phyloP scores from a whole-genome alignment of 257 asterid genomes.

The Euphrasia confusa region DNA sequence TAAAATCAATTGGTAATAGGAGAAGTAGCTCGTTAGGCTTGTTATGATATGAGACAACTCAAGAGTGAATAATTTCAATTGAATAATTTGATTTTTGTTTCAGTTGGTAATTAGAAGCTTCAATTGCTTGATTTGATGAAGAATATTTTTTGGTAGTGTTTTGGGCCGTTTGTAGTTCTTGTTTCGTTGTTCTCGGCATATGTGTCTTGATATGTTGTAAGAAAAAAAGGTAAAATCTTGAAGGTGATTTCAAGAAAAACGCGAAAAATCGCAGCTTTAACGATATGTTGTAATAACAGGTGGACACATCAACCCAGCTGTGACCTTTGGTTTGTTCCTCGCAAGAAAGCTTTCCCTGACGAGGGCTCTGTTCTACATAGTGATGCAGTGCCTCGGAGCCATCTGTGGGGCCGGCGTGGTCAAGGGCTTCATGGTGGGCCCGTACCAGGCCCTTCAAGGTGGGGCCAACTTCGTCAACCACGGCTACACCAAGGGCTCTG shows the following conservation, averaged over 20 bases:
- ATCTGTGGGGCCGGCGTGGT: slow-evolving; percentile 76
- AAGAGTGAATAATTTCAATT: too few relatives aligned
- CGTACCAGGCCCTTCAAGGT: slow-evolving; percentile 40
- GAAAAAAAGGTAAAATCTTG: slow-evolving; percentile 7
- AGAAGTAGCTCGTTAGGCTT: too few relatives aligned
- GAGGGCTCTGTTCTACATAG: slow-evolving; percentile 52
- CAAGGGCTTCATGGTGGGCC: slow-evolving; percentile 52
- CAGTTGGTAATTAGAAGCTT: background rate
- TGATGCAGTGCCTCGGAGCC: slow-evolving; percentile 74
- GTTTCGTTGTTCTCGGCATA: background rate
- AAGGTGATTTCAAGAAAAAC: background rate
- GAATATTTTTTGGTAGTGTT: background rate
- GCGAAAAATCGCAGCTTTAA: too few relatives aligned
- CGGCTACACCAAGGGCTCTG: slow-evolving; percentile 70
- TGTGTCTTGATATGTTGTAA: background rate
- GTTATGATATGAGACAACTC: too few relatives aligned
- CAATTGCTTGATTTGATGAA: background rate
- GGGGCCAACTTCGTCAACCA: slow-evolving; percentile 52
- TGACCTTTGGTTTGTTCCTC: slow-evolving; percentile 61
- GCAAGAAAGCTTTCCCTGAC: slow-evolving; percentile 65
- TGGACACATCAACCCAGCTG: slow-evolving; percentile 73
- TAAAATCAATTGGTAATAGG: too few relatives aligned
- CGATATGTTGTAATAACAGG: slow-evolving; percentile 39
- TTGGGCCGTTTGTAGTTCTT: background rate
- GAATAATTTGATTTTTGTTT: too few relatives aligned